Conservation (phyloP, 169 alveolate genomes). For the Plasmodium blacklocki region DNA sequence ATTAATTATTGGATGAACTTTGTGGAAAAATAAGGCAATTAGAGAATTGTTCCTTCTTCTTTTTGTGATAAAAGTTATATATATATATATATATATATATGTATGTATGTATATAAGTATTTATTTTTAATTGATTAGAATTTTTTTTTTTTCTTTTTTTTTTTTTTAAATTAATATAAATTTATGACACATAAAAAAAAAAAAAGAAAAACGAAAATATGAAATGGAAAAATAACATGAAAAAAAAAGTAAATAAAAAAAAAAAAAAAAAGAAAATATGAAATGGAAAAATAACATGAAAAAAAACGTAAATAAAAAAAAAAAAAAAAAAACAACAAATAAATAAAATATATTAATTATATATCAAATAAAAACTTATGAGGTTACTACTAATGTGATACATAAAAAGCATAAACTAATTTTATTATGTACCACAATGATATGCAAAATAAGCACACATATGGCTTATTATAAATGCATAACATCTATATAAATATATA, state of each 20-base stretch:
- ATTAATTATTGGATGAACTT: conserved; percentile 69
- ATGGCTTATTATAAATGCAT: too few relatives aligned
- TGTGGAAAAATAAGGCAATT: not conserved
- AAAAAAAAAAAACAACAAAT: not conserved
- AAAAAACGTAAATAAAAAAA: not conserved
- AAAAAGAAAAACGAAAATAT: not conserved
- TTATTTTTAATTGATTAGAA: not conserved
- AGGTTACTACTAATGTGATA: too few relatives aligned
- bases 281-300: not conserved
- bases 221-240: not conserved
- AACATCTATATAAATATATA: too few relatives aligned
- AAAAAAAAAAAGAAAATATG: not conserved
- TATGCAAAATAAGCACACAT: too few relatives aligned
- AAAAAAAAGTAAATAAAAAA: conserved; percentile 2
- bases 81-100: conserved; percentile 5
- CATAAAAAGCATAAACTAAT: too few relatives aligned
- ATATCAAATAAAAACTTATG: too few relatives aligned
- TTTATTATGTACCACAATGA: too few relatives aligned
- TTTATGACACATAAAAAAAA: not conserved
- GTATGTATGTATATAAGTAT: not conserved
- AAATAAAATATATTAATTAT: too few relatives aligned
- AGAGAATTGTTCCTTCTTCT: not conserved
- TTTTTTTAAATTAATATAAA: too few relatives aligned
- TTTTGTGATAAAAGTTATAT: not conserved
- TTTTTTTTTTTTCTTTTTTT: not conserved